A percentile compares a stretch with the other conserved stretches of the same genome.
phyloP scores from a whole-genome alignment of 768 basidiomycete species.

The Amanita inopinata region DNA sequence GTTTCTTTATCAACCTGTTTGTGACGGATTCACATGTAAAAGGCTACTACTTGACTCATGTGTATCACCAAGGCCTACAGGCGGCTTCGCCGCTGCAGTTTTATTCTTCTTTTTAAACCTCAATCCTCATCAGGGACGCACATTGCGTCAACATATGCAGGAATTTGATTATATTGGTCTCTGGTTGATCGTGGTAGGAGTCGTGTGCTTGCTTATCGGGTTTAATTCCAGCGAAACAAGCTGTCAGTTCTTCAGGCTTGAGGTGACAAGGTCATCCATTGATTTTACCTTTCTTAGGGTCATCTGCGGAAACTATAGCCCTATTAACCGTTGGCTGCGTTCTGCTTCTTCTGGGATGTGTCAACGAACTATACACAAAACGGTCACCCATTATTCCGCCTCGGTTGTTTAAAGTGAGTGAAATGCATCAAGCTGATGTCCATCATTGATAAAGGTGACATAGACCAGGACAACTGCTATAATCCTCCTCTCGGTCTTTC shows the following conservation, averaged over 20 bases:
- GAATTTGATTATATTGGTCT: constrained; percentile 72
- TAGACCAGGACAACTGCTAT: constrained; percentile 68
- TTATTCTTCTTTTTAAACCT: constrained; percentile 71
- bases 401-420: constrained; percentile 55
- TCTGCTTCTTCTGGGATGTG: constrained; percentile 36
- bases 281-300: constrained; percentile 36
- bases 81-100: constrained; percentile 49
- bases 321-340: constrained; percentile 50
- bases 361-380: constrained; percentile 54
- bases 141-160: constrained; percentile 44
- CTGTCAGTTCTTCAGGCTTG: constrained; percentile 34
- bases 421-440: background rate
- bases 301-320: constrained; percentile 46
- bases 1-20: constrained; percentile 71
- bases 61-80: constrained; percentile 47
- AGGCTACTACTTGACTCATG: background rate
- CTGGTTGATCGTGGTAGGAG: constrained; percentile 47
- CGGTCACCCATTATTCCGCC: constrained; percentile 68
- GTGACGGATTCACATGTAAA: constrained; percentile 11
- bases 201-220: constrained; percentile 62
- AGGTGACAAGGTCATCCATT: background rate
- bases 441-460: background rate
- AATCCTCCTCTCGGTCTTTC: constrained; percentile 44
- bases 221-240: constrained; percentile 60
- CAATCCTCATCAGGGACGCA: constrained; percentile 59